Base-by-base conservation (phyloP, 441 rosid species). In the Capsella rubella region DNA sequence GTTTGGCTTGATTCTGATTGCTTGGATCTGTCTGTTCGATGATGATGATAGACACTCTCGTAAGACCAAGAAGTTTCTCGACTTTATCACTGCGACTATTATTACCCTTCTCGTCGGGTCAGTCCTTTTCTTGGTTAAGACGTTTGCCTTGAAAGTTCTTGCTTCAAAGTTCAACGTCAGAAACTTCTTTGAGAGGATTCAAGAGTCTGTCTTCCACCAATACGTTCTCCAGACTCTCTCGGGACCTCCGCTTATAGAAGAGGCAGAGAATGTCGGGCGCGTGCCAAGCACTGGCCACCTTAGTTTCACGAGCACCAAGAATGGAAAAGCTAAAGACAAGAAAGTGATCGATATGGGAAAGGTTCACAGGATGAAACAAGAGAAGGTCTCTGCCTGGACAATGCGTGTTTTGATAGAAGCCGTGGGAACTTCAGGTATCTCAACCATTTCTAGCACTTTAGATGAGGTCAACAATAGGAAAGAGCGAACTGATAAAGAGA, bases 391-490 rank as follows among this genome's bases (percentile, higher is more conserved):
- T 0, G 83, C 96, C 72, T 90, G 95, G 97, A 87, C 94, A 7
- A 90, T 94, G 97, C 89, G 90, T 82, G 86, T 84, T 62, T 77
- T 94, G 87, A 84, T 91, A 10, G 98, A 94, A 63, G 97, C 90
- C 0, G 87, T 94, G 11, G 84, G 85, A 74, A 86, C 73, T 57
- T 89, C 97, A 1, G 87, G 92, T 66, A 82, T 90, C 49, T 82
- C 91, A 0, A 90, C 96, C 27, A 84, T 94, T 67, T 94, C 98
- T 13, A 78, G 82, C 58, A 66, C 91, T 0, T 53, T 94, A 60
- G 93, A 91, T 52, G 93, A 90, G 69, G 72, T 69, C 11, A 40
- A 54, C 8, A 72, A 27, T 18, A 78, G 13, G 8, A 80, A 67
- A 4, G 82, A 81, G 61, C 83, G 75, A 71, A 45, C 82, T 2